Evolutionary conservation across 352 stramenopile species (phyloP).

Genomic region (Pythium grandisporangium): DNA sequence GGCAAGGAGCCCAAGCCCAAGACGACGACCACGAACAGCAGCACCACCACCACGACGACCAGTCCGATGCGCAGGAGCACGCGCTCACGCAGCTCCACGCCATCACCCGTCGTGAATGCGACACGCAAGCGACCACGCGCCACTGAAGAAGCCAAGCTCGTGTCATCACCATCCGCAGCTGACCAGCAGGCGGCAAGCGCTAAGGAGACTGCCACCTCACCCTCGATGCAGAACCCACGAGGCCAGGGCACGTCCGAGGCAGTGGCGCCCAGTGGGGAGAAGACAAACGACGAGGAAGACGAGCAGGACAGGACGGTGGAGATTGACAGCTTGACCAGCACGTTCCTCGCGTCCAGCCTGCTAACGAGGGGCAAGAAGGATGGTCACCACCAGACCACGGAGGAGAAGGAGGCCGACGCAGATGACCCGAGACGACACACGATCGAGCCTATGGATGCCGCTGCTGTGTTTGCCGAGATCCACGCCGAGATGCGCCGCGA

Average conservation of each 20-base stretch:
- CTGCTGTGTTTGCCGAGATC: slow-evolving; percentile 31
- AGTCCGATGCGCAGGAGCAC: background rate
- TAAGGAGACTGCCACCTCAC: slow-evolving; percentile 10
- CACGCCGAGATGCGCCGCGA: slow-evolving; percentile 4
- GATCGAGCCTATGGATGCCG: slow-evolving; percentile 36
- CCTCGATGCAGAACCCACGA: slow-evolving; percentile 20
- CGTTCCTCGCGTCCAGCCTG: slow-evolving; percentile 38
- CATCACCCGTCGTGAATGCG: no score
- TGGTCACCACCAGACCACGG: slow-evolving; percentile 1
- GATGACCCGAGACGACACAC: slow-evolving; percentile 21
- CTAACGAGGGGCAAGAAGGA: slow-evolving; percentile 18
- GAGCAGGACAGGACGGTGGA: slow-evolving; percentile 2
- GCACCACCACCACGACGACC: background rate
- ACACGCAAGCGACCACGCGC: no score
- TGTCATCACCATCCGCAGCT: no score
- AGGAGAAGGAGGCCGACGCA: slow-evolving; percentile 2
- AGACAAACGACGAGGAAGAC: background rate
- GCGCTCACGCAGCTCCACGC: background rate
- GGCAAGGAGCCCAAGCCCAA: slow-evolving; percentile 11
- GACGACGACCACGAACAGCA: slow-evolving; percentile 1
- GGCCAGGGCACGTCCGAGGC: slow-evolving; percentile 1
- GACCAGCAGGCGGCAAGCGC: slow-evolving; percentile 8
- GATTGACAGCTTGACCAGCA: slow-evolving; percentile 41
- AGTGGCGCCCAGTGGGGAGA: background rate
- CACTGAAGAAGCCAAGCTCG: no score